Evolutionary conservation across 345 rosid genomes (phyloP).

Genomic region (Citropsis articulata): DNA sequence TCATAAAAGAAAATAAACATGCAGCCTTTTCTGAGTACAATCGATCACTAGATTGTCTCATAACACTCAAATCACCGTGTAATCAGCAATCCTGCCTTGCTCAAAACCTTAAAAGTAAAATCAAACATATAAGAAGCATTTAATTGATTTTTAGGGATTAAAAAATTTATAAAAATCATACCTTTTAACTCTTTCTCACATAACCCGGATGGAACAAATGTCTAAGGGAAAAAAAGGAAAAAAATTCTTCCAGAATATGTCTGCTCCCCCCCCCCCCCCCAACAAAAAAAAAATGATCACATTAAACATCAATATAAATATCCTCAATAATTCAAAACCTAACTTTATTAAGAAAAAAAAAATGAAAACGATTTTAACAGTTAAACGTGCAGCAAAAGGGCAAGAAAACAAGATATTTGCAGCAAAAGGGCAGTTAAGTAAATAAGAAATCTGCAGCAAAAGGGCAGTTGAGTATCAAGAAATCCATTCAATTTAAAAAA

Average conservation of each 20-base stretch:
- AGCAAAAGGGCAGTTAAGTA: no score
- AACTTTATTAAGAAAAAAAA: neutral
- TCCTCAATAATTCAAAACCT: neutral
- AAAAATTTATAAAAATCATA: neutral
- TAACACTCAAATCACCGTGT: neutral
- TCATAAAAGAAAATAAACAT: neutral
- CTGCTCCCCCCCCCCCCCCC: accelerated
- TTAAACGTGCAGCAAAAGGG: neutral
- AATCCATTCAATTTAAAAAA: neutral
- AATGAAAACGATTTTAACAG: neutral
- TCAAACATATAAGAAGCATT: neutral
- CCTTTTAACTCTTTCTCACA: neutral
- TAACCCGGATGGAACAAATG: neutral
- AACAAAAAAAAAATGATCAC: neutral
- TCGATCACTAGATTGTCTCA: neutral
- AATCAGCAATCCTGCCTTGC: neutral
- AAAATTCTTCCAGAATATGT: no score
- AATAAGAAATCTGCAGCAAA: neutral
- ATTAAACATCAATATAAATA: neutral
- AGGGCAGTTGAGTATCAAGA: neutral
- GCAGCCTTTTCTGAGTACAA: neutral
- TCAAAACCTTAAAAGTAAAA: neutral
- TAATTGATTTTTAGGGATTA: neutral
- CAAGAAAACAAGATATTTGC: no score
- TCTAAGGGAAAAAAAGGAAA: neutral